Evolutionary conservation across 169 alveolate species (phyloP).

Genomic region (Eimeria necatrix): DNA sequence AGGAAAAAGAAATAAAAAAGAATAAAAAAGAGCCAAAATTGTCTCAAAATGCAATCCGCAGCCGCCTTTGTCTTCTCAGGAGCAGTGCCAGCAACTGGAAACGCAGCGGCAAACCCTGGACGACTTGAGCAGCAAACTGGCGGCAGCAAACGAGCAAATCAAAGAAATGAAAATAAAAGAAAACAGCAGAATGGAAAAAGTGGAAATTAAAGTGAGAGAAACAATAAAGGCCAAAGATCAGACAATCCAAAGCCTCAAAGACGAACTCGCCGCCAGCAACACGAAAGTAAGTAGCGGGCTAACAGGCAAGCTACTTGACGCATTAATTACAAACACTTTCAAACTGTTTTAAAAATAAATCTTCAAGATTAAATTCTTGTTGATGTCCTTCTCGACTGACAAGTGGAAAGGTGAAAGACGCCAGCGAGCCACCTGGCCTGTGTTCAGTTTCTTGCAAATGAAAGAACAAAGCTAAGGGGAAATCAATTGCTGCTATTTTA

Average conservation of each 20-base stretch:
- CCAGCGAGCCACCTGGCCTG: too few species aligned
- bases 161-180: background rate
- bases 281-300: slow-evolving; percentile 32
- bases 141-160: background rate
- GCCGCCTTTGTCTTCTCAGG: background rate
- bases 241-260: slow-evolving; percentile 25
- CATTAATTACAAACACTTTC: background rate
- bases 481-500: too few species aligned
- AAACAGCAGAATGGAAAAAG: background rate
- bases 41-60: too few species aligned
- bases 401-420: too few species aligned
- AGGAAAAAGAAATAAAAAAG: too few species aligned
- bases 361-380: too few species aligned
- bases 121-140: background rate
- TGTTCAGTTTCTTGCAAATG: too few species aligned
- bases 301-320: background rate
- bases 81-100: background rate
- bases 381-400: too few species aligned
- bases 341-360: too few species aligned
- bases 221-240: slow-evolving; percentile 64
- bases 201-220: slow-evolving; percentile 64
- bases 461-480: too few species aligned
- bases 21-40: too few species aligned
- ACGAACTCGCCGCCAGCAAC: slow-evolving; percentile 58
- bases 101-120: background rate